Base-by-base conservation (phyloP, 495 filamentous ascomycete species). In the Hypomontagnella submonticulosa region DNA sequence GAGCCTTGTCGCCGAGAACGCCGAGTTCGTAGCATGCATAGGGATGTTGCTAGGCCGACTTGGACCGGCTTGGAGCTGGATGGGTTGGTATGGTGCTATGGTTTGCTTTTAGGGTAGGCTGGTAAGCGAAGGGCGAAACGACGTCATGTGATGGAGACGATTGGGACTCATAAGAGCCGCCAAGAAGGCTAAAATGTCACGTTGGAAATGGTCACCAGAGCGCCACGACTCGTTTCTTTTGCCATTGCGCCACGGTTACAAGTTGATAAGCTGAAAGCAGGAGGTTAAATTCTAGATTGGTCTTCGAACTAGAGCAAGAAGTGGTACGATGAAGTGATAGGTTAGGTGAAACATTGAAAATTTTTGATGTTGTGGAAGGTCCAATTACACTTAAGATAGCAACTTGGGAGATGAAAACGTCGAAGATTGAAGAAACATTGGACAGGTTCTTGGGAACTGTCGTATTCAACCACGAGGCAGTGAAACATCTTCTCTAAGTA, bases 111-210 rank as follows among this genome's bases (percentile, higher is more conserved):
- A 27, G 2, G 23, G 23, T 27, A 56, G 42, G 37, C 54, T 38
- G 52, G 48, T 40, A 57, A 57, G 66, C 65, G 59, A 63, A 50
- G 52, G 34, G 23, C 10, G 46, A 52, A 42, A 64, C 60, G 56
- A 64, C 60, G 66, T 69, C 60, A 69, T 63, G 57, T 61, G 66
- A 60, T 64, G 46, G 66, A 27, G 59, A 58, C 19, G 47, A 47
- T 58, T 54, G 65, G 41, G 38, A 42, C 12, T 63, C n/a, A 36
- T 44, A 48, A 63, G 60, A 68, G 65, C 65, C 65, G 66, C 66
- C 66, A 69, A 69, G 66, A 63, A 46, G 43, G 49, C 16, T 4
- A 49, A 41, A 41, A 55, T 61, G 60, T 69, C 56, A 69, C 60
- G 54, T 63, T 69, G 43, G 48, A 53, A 57, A 53, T 52, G 44